Evolutionary conservation across 2,329 filamentous ascomycete genomes (phyloP).

Genomic region (Colletotrichum gigasporum): DNA sequence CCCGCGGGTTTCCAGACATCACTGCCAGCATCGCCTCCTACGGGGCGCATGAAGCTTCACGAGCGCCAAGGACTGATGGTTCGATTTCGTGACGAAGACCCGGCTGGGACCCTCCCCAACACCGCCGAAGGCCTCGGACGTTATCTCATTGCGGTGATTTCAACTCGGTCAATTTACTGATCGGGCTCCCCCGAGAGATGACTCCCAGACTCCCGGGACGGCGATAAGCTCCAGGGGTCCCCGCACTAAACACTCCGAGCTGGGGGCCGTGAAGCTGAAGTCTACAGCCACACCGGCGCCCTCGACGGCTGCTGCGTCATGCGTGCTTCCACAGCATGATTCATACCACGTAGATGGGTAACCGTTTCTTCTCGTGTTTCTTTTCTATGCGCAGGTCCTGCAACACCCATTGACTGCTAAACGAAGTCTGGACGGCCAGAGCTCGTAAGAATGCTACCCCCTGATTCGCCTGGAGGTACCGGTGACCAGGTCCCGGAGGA

Average conservation of each 20-base stretch:
- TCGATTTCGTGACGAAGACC: background rate
- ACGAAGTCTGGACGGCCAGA: too few species aligned
- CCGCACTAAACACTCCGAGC: background rate
- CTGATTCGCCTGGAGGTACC: background rate
- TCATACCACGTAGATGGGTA: background rate
- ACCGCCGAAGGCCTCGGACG: background rate
- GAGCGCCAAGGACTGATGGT: background rate
- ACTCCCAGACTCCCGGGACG: conserved; percentile 8
- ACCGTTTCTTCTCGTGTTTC: background rate
- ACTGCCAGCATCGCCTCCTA: background rate
- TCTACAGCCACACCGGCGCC: background rate
- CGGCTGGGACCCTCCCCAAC: background rate
- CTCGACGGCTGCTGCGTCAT: background rate
- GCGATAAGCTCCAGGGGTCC: background rate
- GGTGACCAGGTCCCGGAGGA: background rate
- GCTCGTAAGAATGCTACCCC: too few species aligned
- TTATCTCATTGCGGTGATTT: background rate
- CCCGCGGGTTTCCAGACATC: background rate
- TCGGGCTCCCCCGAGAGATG: background rate
- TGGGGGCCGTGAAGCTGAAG: background rate
- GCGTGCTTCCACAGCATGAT: background rate
- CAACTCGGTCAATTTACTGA: background rate
- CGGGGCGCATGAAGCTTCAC: background rate
- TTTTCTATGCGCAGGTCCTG: background rate
- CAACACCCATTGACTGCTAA: background rate